phyloP scores from a whole-genome alignment of 1,284 basidiomycete species.

The Cutaneotrichosporon mucoides region DNA sequence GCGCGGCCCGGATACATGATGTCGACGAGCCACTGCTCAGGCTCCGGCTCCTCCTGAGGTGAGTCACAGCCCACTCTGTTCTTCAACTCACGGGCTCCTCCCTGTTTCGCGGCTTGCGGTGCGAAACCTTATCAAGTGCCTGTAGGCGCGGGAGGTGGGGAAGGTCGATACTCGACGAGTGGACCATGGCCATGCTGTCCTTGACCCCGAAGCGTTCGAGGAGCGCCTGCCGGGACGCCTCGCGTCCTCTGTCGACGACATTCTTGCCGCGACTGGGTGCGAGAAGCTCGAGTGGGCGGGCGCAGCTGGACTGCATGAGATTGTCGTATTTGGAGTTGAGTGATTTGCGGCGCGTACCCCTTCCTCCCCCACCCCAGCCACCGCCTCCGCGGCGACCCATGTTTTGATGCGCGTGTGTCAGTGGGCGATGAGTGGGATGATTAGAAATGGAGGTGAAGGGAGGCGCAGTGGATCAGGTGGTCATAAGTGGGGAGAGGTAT shows the following conservation, averaged over 20 bases:
- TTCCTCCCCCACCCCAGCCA: neutral
- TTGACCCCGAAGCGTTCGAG: neutral
- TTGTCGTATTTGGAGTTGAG: neutral
- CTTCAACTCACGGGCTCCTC: no score
- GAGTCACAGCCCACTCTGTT: neutral
- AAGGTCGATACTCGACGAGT: neutral
- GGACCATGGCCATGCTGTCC: neutral
- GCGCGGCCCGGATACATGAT: conserved; percentile 2
- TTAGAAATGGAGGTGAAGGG: no score
- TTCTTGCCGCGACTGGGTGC: neutral
- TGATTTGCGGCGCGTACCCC: neutral
- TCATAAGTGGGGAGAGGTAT: no score
- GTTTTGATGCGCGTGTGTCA: neutral
- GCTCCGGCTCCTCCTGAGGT: neutral
- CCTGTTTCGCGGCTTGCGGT: neutral
- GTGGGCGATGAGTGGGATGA: no score
- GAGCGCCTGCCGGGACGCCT: neutral
- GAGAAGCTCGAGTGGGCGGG: neutral
- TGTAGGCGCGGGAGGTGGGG: neutral
- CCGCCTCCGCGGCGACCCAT: neutral
- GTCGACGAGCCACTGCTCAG: conserved; percentile 3
- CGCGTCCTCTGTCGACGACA: neutral
- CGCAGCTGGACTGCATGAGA: neutral
- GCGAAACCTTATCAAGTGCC: neutral
- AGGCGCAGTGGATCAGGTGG: no score